These are phyloP conservation scores for Pseudoturritis turrita DNA, from an alignment of 345 rosid species.

Conservation along the genomic window DNA sequence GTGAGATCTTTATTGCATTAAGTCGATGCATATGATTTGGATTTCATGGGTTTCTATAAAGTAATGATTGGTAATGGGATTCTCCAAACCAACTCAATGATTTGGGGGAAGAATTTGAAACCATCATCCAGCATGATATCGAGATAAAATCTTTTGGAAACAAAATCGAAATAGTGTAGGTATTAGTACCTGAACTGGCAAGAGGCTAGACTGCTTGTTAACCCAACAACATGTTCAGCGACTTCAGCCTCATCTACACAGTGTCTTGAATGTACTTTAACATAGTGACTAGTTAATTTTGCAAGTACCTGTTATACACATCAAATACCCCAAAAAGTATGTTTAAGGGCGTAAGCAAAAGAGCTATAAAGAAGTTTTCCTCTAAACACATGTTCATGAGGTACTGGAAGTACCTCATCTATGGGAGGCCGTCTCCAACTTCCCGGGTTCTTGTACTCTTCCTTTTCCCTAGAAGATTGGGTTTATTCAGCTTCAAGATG, in stretches of 20 bases:
- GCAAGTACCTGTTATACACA: constrained; percentile 53
- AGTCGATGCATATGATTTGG: not conserved
- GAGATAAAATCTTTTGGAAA: not conserved
- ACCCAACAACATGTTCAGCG: constrained; percentile 82
- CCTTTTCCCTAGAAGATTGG: constrained; percentile 59
- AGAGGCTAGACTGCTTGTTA: constrained; percentile 82
- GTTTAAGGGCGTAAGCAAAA: not conserved
- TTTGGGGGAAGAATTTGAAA: not conserved
- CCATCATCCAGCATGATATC: not conserved
- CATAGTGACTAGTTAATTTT: constrained; percentile 64
- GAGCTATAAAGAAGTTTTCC: not conserved
- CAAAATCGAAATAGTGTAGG: not conserved
- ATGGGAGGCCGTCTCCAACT: constrained; percentile 77
- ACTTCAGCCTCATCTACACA: constrained; percentile 92
- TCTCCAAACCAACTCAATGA: not conserved
- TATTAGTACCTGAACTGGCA: constrained; percentile 65
- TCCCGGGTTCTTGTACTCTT: constrained; percentile 65
- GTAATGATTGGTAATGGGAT: not conserved
- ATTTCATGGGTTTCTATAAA: not conserved
- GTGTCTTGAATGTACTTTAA: constrained; percentile 70
- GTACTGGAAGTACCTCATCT: constrained; percentile 59
- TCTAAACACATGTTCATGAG: not conserved
- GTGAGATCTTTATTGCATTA: not conserved
- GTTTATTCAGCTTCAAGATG: constrained; percentile 11
- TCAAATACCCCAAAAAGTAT: not conserved